phyloP scores from a whole-genome alignment of 2,329 filamentous ascomycete species.

The Calonectria pauciramosa region DNA sequence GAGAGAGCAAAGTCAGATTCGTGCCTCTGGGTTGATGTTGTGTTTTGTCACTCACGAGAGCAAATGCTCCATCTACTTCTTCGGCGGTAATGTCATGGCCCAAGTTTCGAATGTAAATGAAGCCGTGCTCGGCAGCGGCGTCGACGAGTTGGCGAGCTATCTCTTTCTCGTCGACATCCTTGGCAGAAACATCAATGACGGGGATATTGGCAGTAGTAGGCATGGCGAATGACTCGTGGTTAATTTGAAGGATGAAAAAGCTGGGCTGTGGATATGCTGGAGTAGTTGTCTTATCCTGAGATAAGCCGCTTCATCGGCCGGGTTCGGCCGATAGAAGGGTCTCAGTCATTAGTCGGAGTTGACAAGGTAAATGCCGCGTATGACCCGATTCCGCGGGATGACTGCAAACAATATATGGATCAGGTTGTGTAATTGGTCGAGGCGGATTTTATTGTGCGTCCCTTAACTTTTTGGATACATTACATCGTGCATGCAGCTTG shows the following conservation, averaged over 20 bases:
- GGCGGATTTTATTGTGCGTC: neutral
- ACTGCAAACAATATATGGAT: neutral
- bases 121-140: constrained; percentile 86
- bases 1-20: neutral
- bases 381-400: neutral
- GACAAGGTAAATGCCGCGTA: neutral
- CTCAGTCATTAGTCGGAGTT: neutral
- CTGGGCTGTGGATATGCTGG: neutral
- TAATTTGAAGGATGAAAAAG: neutral
- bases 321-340: constrained; percentile 22
- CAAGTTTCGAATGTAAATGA: constrained; percentile 87
- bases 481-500: constrained; percentile 4
- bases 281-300: constrained; percentile 17
- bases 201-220: constrained; percentile 70
- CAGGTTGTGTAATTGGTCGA: neutral
- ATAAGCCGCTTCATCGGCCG: constrained; percentile 21
- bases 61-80: constrained; percentile 80
- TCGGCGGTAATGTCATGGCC: constrained; percentile 76
- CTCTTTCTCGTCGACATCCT: constrained; percentile 61
- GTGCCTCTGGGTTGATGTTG: neutral
- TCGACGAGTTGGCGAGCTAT: constrained; percentile 80
- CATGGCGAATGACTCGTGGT: constrained; percentile 32
- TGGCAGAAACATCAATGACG: constrained; percentile 79
- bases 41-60: constrained; percentile 67
- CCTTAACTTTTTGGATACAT: neutral